Evolutionary conservation across 768 basidiomycete genomes (phyloP), one percentile per base, ranked within the genome.

Genomic region (Auriscalpium microsporum): DNA sequence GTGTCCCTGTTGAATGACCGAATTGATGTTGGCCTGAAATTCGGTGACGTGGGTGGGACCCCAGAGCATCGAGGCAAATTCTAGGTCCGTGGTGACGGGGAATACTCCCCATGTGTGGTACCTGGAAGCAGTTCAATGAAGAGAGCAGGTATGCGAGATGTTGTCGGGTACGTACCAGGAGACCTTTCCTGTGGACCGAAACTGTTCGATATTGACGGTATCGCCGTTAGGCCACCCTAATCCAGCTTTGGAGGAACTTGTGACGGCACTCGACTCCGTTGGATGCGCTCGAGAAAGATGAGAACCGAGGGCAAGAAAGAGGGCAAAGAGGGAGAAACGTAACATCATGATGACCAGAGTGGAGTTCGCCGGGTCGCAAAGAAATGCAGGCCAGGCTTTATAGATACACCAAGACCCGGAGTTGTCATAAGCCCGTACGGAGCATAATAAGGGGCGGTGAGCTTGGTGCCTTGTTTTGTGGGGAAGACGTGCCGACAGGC

Each of bases 51-150:
- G 62, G 17, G 28, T 58, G 17, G 64, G 48, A 16, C 80, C 79
- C 80, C 80, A 81, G 8, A 82, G 72, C 77, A 81, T 78, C 17
- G 81, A 78, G 0, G 78, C 76, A 60, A 78, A 82, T 58, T 81
- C 80, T 19, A 81, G 68, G 58, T 67, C 58, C 6, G 73, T 65
- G n/a, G 66, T 56, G 21, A 65, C 50, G 6, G 73, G 64, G 47
- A 52, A 66, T 1, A 73, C 64, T 7, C 72, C 71, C 79, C 79
- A 80, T 2, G 78, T 75, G 61, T 81, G 80, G 62, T 80, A 80
- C 77, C 77, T 78, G 28, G 11, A 16, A 34, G 19, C 21, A 8
- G 45, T 47, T 13, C n/a, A n/a, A n/a, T n/a, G 19, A 33, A 54
- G 16, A 7, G 45, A 11, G n/a, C 36, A 14, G 33, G 2, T 28